These are phyloP conservation scores for Bombardia bombarda DNA, from an alignment of 495 filamentous ascomycete genomes.

Conservation along the genomic window DNA sequence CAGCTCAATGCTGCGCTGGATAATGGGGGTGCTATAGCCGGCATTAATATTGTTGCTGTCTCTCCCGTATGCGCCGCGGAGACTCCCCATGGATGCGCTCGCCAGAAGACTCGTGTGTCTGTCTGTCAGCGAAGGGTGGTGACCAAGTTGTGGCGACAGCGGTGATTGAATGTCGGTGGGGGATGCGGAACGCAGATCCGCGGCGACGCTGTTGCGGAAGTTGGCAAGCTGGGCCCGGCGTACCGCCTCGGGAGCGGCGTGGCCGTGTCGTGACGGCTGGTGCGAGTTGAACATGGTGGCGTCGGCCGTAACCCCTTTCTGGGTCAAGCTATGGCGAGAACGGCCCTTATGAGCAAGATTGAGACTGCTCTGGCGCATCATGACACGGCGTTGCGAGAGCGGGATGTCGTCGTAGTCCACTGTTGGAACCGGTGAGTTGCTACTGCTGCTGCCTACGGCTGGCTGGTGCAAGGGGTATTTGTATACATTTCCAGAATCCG, in stretches of 20 bases:
- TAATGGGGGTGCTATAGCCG: not conserved
- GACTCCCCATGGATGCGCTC: conserved; percentile 11
- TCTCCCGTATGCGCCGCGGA: conserved; percentile 18
- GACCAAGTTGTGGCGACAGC: not conserved
- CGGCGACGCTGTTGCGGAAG: conserved; percentile 66
- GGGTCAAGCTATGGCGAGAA: conserved; percentile 2
- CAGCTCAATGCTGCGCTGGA: conserved; percentile 30
- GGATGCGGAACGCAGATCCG: conserved; percentile 40
- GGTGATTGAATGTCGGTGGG: not conserved
- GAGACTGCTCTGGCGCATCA: conserved; percentile 39
- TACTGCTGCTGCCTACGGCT: not conserved
- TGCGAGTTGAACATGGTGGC: conserved; percentile 44
- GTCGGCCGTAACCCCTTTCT: conserved; percentile 15
- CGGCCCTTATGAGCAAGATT: conserved; percentile 9
- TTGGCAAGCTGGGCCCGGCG: conserved; percentile 58
- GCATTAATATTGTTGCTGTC: not conserved
- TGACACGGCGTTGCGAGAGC: conserved; percentile 57
- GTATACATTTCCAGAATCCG: conserved; percentile 24
- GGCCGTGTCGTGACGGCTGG: conserved; percentile 43
- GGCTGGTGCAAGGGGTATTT: conserved; percentile 18
- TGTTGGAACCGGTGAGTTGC: not conserved
- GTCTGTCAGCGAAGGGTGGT: not conserved
- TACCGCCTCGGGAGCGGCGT: conserved; percentile 29
- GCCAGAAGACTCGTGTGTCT: not conserved
- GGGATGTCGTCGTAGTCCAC: conserved; percentile 59